Conservation (phyloP, 106 monocot species). For the Phalaenopsis equestris region DNA sequence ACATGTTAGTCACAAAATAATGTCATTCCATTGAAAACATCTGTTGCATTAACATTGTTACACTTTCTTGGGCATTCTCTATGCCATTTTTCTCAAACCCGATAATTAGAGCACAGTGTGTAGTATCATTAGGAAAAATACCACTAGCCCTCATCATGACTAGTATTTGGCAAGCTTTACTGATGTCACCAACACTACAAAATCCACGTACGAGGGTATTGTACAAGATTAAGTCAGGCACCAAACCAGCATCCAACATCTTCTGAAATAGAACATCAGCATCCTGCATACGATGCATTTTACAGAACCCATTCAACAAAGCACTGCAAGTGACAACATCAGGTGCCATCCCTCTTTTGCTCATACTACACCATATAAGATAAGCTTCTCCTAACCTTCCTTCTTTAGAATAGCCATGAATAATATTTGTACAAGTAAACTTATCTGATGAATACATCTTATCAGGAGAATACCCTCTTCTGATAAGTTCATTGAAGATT, state of each 20-base stretch:
- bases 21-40: slow-evolving; percentile 14
- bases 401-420: slow-evolving; percentile 28
- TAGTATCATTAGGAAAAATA: slow-evolving; percentile 26
- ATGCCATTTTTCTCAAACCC: slow-evolving; percentile 32
- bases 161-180: slow-evolving; percentile 24
- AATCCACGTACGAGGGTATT: slow-evolving; percentile 43
- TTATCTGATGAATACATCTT: slow-evolving; percentile 34
- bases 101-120: slow-evolving; percentile 16
- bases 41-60: slow-evolving; percentile 20
- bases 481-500: slow-evolving; percentile 31
- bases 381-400: slow-evolving; percentile 37
- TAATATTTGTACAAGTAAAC: slow-evolving; percentile 29
- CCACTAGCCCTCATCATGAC: slow-evolving; percentile 28
- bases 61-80: slow-evolving; percentile 29
- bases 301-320: slow-evolving; percentile 37
- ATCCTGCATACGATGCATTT: slow-evolving; percentile 25
- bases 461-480: slow-evolving; percentile 40
- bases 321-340: slow-evolving; percentile 43
- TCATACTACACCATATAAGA: slow-evolving; percentile 37
- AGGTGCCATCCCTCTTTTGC: slow-evolving; percentile 19
- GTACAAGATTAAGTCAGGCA: slow-evolving; percentile 45
- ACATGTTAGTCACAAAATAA: background rate
- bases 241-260: slow-evolving; percentile 42
- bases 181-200: slow-evolving; percentile 29
- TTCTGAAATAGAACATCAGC: slow-evolving; percentile 35